Evolutionary conservation across 768 basidiomycete genomes (phyloP).

Genomic region (Amylocystis lapponica): DNA sequence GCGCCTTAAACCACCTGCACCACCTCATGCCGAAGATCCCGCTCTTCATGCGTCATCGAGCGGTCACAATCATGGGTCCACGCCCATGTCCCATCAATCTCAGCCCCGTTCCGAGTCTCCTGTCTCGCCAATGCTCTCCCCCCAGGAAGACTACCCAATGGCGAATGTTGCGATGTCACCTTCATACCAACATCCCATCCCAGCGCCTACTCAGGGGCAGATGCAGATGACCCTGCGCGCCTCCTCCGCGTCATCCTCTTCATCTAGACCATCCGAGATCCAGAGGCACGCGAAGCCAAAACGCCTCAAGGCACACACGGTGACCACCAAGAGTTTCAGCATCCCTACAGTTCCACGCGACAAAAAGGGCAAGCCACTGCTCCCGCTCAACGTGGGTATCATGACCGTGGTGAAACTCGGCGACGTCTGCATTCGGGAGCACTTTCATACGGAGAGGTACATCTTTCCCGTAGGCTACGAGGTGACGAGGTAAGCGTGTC

Average conservation of each 20-base stretch:
- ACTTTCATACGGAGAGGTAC: constrained; percentile 84
- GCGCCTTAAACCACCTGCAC: constrained; percentile 42
- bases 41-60: constrained; percentile 8
- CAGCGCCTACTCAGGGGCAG: constrained; percentile 25
- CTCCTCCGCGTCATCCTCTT: constrained; percentile 30
- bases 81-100: constrained; percentile 6
- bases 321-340: constrained; percentile 69
- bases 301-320: constrained; percentile 73
- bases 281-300: constrained; percentile 62
- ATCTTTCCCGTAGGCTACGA: constrained; percentile 88
- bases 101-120: constrained; percentile 17
- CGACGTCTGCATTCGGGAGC: constrained; percentile 73
- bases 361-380: constrained; percentile 58
- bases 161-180: constrained; percentile 17
- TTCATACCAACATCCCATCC: constrained; percentile 13
- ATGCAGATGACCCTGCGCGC: constrained; percentile 23
- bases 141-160: constrained; percentile 26
- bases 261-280: constrained; percentile 23
- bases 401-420: constrained; percentile 78
- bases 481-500: constrained; percentile 55
- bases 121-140: constrained; percentile 29
- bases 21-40: constrained; percentile 15
- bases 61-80: constrained; percentile 14
- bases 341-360: constrained; percentile 80
- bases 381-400: constrained; percentile 81